Conservation (phyloP, 2,329 filamentous ascomycete genomes). For the Huntiella savannae region DNA sequence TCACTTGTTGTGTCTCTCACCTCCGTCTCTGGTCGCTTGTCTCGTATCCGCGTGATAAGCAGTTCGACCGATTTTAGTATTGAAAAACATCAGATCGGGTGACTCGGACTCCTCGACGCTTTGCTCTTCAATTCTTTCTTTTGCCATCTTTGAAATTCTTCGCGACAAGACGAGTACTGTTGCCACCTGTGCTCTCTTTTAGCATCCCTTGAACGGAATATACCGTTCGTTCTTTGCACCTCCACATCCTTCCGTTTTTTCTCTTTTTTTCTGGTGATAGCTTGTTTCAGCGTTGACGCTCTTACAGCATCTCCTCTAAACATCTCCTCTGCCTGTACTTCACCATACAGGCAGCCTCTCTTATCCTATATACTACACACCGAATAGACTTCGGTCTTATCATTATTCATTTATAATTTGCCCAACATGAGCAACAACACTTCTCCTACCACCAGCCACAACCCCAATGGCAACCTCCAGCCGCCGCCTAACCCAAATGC, state of each 20-base stretch:
- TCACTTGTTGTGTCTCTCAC: background rate
- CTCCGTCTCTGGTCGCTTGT: constrained; percentile 7
- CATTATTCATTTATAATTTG: background rate
- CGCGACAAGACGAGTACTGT: background rate
- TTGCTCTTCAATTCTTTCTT: background rate
- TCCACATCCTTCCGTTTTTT: background rate
- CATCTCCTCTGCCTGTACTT: background rate
- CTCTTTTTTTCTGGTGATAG: background rate
- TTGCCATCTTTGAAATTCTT: background rate
- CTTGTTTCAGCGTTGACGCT: constrained; percentile 3
- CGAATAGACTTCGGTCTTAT: background rate
- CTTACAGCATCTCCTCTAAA: constrained; percentile 3
- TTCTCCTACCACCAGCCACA: constrained; percentile 27
- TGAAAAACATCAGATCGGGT: constrained; percentile 11
- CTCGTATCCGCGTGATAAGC: constrained; percentile 1
- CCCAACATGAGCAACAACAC: constrained; percentile 25
- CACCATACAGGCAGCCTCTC: background rate
- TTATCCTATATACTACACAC: background rate
- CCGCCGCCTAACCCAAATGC: constrained; percentile 17
- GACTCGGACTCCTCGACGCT: constrained; percentile 5
- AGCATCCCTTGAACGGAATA: background rate
- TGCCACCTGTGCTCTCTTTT: constrained; percentile 1
- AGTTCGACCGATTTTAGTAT: constrained; percentile 10
- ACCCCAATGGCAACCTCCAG: constrained; percentile 25
- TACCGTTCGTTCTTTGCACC: too few species aligned